These are phyloP conservation scores for Cyclanthera cordifolia DNA, from an alignment of 306 rosid genomes.

Conservation along the genomic window DNA sequence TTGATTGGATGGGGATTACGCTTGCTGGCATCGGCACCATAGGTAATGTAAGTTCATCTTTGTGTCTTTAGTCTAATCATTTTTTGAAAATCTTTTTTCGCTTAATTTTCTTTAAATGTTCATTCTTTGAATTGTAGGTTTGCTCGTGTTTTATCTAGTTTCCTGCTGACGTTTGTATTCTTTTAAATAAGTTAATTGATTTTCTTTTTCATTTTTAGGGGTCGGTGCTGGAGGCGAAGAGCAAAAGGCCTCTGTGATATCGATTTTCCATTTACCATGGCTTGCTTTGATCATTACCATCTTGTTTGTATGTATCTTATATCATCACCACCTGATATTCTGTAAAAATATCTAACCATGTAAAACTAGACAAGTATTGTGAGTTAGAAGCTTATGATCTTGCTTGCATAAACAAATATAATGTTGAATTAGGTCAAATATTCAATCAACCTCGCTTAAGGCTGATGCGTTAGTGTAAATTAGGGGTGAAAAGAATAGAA, in stretches of 20 bases:
- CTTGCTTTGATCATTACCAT: constrained; percentile 60
- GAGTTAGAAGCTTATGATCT: neutral
- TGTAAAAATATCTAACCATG: constrained; percentile 7
- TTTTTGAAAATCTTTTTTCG: neutral
- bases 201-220: constrained; percentile 28
- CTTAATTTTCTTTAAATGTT: neutral
- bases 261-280: constrained; percentile 77
- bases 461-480: too few relatives aligned
- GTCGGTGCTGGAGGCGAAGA: constrained; percentile 99
- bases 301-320: constrained; percentile 97
- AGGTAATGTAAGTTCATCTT: constrained; percentile 66
- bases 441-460: too few relatives aligned
- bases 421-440: too few relatives aligned
- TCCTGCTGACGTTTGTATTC: too few relatives aligned
- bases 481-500: too few relatives aligned
- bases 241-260: constrained; percentile 66
- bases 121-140: neutral
- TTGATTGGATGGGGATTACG: constrained; percentile 89
- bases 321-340: constrained; percentile 30
- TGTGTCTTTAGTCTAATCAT: constrained; percentile 2
- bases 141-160: constrained; percentile 1
- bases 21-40: constrained; percentile 93
- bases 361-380: neutral
- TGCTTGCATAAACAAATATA: constrained; percentile 1
- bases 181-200: too few relatives aligned